These are phyloP conservation scores for Centrapalus pauciflorus DNA, from an alignment of 129 eudicot genomes.

Conservation along the genomic window DNA sequence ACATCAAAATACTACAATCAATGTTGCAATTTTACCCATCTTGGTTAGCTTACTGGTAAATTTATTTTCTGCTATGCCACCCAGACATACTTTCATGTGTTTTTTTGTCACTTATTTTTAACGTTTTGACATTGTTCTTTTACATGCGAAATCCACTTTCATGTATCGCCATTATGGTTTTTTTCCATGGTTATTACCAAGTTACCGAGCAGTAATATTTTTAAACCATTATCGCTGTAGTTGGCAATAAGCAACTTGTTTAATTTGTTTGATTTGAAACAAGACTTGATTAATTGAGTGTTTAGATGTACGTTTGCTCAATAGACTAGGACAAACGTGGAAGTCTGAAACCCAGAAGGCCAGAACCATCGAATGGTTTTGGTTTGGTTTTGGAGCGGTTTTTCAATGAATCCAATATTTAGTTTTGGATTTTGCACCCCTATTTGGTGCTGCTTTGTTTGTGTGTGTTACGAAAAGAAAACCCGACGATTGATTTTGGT, in stretches of 20 bases:
- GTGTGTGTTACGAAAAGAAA: too few relatives aligned
- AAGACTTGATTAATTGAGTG: too few relatives aligned
- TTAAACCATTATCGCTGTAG: background rate
- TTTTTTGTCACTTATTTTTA: conserved; percentile 8
- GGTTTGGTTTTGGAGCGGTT: too few relatives aligned
- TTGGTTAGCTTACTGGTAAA: conserved; percentile 14
- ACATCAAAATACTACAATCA: conserved; percentile 2
- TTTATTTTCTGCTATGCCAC: conserved; percentile 14
- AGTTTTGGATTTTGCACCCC: too few relatives aligned
- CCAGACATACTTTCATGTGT: conserved; percentile 20
- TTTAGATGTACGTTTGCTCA: too few relatives aligned
- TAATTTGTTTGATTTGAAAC: too few relatives aligned
- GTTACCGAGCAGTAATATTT: background rate
- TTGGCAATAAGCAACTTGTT: background rate
- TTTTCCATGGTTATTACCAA: background rate
- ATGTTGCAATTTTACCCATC: background rate
- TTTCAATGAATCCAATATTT: too few relatives aligned
- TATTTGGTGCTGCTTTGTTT: too few relatives aligned
- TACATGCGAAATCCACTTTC: background rate
- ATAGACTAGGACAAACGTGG: too few relatives aligned
- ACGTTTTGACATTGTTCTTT: conserved; percentile 5
- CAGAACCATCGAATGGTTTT: too few relatives aligned
- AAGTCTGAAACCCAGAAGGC: too few relatives aligned
- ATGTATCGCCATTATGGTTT: conserved; percentile 6
- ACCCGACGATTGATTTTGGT: too few relatives aligned